These are phyloP conservation scores for Colletotrichum godetiae DNA, from an alignment of 2,329 filamentous ascomycete species.

Conservation along the genomic window DNA sequence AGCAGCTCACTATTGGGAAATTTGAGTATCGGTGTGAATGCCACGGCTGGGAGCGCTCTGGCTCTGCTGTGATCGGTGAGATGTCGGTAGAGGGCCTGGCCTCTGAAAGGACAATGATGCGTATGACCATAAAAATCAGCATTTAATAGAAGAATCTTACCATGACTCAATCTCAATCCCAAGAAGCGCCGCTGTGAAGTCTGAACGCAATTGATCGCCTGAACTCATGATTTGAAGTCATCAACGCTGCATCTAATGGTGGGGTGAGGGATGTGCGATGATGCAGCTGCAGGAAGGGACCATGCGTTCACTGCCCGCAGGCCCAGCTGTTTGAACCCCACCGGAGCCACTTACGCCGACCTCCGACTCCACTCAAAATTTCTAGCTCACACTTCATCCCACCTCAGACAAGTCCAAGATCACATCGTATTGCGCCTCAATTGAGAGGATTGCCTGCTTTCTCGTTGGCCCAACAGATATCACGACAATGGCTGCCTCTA, in stretches of 20 bases:
- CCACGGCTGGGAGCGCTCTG: constrained; percentile 1
- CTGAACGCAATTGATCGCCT: background rate
- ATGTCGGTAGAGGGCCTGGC: background rate
- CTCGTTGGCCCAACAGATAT: background rate
- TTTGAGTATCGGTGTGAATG: constrained; percentile 3
- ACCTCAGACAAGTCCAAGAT: background rate
- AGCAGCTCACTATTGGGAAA: constrained; percentile 15
- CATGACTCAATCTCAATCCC: background rate
- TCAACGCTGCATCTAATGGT: background rate
- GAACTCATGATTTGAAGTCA: background rate
- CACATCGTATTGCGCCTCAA: background rate
- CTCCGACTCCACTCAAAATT: constrained; percentile 32
- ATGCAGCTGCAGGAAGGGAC: background rate
- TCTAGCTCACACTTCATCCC: constrained; percentile 27
- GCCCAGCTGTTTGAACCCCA: background rate
- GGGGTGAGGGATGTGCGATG: background rate
- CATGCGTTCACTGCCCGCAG: too few relatives aligned
- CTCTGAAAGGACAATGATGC: background rate
- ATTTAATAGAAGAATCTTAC: background rate
- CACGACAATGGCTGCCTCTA: constrained; percentile 46
- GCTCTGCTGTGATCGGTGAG: background rate
- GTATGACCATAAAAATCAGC: background rate
- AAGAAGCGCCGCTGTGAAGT: background rate
- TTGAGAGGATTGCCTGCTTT: background rate
- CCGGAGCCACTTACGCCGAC: constrained; percentile 28